These are phyloP conservation scores for Aspergillus alliaceus DNA, from an alignment of 2,329 filamentous ascomycete genomes.

Conservation along the genomic window DNA sequence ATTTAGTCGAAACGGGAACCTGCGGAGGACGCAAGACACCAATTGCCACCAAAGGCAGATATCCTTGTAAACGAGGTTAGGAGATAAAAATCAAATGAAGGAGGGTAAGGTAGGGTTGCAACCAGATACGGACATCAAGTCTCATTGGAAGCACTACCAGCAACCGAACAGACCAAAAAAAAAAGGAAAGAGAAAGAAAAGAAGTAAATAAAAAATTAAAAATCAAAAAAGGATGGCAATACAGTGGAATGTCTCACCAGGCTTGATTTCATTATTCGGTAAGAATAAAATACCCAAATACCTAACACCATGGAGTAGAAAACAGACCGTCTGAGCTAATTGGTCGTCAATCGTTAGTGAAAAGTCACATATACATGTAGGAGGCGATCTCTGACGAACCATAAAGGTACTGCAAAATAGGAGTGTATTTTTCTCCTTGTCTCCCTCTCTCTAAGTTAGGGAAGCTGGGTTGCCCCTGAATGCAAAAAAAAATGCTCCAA, in stretches of 20 bases:
- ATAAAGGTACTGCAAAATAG: background rate
- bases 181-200: constrained; percentile 7
- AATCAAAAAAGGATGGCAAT: constrained; percentile 1
- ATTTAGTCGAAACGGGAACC: constrained; percentile 31
- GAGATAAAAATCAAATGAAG: constrained; percentile 12
- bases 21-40: constrained; percentile 25
- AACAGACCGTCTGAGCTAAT: constrained; percentile 15
- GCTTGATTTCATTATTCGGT: constrained; percentile 9
- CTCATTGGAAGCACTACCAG: constrained; percentile 14
- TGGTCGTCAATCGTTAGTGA: constrained; percentile 20
- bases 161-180: constrained; percentile 13
- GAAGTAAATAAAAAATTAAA: too few species aligned
- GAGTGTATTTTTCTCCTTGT: background rate
- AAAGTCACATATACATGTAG: constrained; percentile 11
- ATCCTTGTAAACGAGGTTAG: constrained; percentile 12
- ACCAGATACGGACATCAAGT: constrained; percentile 20
- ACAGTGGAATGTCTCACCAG: constrained; percentile 3
- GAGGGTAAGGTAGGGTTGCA: constrained; percentile 21
- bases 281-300: constrained; percentile 14
- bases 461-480: constrained; percentile 27
- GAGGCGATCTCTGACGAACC: constrained; percentile 16
- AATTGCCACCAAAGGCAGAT: constrained; percentile 14
- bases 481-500: constrained; percentile 21
- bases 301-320: constrained; percentile 13
- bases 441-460: constrained; percentile 12